A percentile compares a stretch with the other conserved stretches of the same genome.
Conservation (phyloP, 2,329 filamentous ascomycete species). For the Colletotrichum acutatum region DNA sequence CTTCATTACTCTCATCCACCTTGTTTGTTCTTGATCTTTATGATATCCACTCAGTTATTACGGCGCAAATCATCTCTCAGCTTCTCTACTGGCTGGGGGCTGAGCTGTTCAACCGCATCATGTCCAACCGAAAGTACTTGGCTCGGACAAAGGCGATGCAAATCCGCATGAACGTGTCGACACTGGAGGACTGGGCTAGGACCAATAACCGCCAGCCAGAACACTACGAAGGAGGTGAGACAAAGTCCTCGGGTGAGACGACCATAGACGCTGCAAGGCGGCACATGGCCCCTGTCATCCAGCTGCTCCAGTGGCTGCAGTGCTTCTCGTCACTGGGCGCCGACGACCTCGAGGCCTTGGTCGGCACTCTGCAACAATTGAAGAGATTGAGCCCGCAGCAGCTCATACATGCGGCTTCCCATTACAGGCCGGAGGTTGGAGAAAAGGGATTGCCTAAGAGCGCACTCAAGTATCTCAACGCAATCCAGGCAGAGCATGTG, state of each 20-base stretch:
- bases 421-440: constrained; percentile 94
- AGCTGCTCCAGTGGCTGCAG: constrained; percentile 96
- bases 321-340: constrained; percentile 91
- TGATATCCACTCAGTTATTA: constrained; percentile 97
- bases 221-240: constrained; percentile 93
- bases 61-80: constrained; percentile 89
- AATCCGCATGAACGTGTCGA: constrained; percentile 98
- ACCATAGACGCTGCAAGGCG: constrained; percentile 85
- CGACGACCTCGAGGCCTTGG: constrained; percentile 88
- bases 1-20: constrained; percentile 92
- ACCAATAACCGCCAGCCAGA: constrained; percentile 94
- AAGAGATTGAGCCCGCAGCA: constrained; percentile 87
- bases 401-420: constrained; percentile 89
- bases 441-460: constrained; percentile 92
- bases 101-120: constrained; percentile 97
- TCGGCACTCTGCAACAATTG: constrained; percentile 89
- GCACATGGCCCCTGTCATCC: constrained; percentile 90
- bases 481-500: constrained; percentile 80
- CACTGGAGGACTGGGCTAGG: constrained; percentile 94
- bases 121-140: constrained; percentile 94
- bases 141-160: constrained; percentile 99
- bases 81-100: constrained; percentile 96
- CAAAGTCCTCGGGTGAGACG: constrained; percentile 84
- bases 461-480: constrained; percentile 85
- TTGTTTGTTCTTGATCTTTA: constrained; percentile 98